Percentiles rank a stretch among this genome's conserved stretches.
Evolutionary conservation across 495 filamentous ascomycete species (phyloP).

Genomic region (Thozetella sp.): DNA sequence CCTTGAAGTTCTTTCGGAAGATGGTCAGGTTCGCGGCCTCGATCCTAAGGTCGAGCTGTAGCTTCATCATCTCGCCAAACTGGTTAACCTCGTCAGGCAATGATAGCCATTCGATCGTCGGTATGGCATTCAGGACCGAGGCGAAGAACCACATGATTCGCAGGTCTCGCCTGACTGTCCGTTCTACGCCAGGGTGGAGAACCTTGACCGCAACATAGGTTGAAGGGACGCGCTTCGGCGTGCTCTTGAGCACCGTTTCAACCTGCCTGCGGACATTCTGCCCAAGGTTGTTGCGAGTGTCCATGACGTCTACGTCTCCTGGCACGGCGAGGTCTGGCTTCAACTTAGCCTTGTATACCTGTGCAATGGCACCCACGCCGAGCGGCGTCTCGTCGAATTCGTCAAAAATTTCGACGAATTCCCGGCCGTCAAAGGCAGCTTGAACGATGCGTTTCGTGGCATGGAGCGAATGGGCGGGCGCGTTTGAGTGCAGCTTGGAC

Average conservation of each 20-base stretch:
- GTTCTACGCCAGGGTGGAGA: constrained; percentile 88
- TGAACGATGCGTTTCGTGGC: constrained; percentile 78
- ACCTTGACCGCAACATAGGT: constrained; percentile 97
- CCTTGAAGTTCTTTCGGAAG: constrained; percentile 90
- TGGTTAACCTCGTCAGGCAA: constrained; percentile 92
- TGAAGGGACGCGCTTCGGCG: constrained; percentile 83
- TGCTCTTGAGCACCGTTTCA: constrained; percentile 81
- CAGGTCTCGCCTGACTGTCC: constrained; percentile 84
- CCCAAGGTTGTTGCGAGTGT: constrained; percentile 55
- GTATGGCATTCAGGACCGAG: constrained; percentile 78
- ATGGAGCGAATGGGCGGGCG: constrained; percentile 84
- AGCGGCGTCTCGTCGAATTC: constrained; percentile 92
- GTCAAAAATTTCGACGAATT: constrained; percentile 92
- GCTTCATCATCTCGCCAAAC: constrained; percentile 98
- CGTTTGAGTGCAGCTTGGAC: constrained; percentile 94
- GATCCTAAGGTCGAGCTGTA: constrained; percentile 94
- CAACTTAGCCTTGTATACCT: constrained; percentile 95
- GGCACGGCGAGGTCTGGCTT: constrained; percentile 74
- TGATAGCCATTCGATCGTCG: constrained; percentile 97
- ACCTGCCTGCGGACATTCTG: constrained; percentile 78
- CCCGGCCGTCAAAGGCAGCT: constrained; percentile 76
- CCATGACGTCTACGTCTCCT: constrained; percentile 57
- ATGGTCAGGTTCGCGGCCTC: constrained; percentile 86
- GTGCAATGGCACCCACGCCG: constrained; percentile 95
- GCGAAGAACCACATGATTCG: constrained; percentile 96